Conservation (phyloP, 2,329 filamentous ascomycete genomes). For the Drechslerella coelobrocha region DNA sequence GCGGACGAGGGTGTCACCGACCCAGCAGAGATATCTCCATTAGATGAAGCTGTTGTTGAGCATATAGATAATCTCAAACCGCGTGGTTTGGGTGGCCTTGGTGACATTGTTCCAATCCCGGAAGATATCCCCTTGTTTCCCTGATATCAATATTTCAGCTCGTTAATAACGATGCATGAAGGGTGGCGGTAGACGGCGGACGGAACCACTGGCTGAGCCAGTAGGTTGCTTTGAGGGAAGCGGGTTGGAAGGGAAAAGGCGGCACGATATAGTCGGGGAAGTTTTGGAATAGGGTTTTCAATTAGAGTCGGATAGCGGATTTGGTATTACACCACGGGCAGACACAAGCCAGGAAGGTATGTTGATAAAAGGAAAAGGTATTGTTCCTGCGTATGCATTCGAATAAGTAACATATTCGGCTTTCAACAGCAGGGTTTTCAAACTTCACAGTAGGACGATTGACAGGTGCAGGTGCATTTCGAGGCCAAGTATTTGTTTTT, state of each 20-base stretch:
- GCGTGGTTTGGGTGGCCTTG: conserved; percentile 22
- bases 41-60: conserved; percentile 46
- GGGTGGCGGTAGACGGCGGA: conserved; percentile 5
- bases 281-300: not conserved
- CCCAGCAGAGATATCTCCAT: conserved; percentile 45
- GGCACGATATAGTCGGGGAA: not conserved
- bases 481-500: no score
- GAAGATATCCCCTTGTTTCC: conserved; percentile 44
- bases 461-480: no score
- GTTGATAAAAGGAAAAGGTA: not conserved
- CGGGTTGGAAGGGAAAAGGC: not conserved
- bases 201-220: conserved; percentile 7
- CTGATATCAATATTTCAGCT: conserved; percentile 37
- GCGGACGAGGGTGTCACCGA: conserved; percentile 45
- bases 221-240: not conserved
- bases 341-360: not conserved
- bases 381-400: not conserved
- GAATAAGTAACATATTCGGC: not conserved
- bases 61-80: conserved; percentile 48
- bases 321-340: not conserved
- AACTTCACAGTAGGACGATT: no score
- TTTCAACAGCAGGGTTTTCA: no score
- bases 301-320: not conserved
- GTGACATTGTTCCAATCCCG: conserved; percentile 38
- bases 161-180: conserved; percentile 51